Evolutionary conservation across 1,284 basidiomycete species (phyloP).

Genomic region (Peniophora sp.): DNA sequence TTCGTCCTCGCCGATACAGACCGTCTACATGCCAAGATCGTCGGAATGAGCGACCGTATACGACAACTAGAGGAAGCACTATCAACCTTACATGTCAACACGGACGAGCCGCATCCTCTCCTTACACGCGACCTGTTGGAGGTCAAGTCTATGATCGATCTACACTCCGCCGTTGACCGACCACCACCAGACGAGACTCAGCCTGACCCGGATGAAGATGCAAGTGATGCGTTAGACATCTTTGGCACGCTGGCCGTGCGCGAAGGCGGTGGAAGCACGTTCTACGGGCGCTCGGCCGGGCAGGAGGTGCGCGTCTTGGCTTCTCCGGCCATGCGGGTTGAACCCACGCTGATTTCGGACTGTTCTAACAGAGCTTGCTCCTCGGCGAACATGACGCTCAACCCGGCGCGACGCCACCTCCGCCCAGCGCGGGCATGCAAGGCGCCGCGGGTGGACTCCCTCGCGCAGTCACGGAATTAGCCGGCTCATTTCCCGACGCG

Average conservation of each 20-base stretch:
- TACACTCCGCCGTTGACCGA: conserved; percentile 38
- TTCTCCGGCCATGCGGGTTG: conserved; percentile 2
- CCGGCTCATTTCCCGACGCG: conserved; percentile 47
- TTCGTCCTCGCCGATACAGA: conserved; percentile 77
- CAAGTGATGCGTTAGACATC: conserved; percentile 40
- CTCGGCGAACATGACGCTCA: conserved; percentile 9
- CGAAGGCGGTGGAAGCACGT: conserved; percentile 56
- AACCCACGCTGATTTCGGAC: not conserved
- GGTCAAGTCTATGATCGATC: conserved; percentile 61
- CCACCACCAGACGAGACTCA: conserved; percentile 18
- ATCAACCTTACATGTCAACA: conserved; percentile 42
- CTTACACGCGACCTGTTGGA: conserved; percentile 54
- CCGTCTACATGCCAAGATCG: conserved; percentile 64
- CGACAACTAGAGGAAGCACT: conserved; percentile 70
- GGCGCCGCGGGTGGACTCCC: conserved; percentile 2
- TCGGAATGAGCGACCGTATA: conserved; percentile 67
- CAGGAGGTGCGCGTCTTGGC: conserved; percentile 39
- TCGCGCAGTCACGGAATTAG: conserved; percentile 31
- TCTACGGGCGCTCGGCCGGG: conserved; percentile 58
- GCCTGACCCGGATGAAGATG: conserved; percentile 22
- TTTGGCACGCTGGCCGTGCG: conserved; percentile 58
- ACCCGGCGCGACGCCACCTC: not conserved
- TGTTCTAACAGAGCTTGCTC: conserved; percentile 22
- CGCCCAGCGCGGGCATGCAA: not conserved
- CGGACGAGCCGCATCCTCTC: conserved; percentile 50